Percentiles rank a stretch among this genome's conserved stretches.
Conservation (phyloP, 371 early-diverging fungal genomes). For the Circinella umbellata region DNA sequence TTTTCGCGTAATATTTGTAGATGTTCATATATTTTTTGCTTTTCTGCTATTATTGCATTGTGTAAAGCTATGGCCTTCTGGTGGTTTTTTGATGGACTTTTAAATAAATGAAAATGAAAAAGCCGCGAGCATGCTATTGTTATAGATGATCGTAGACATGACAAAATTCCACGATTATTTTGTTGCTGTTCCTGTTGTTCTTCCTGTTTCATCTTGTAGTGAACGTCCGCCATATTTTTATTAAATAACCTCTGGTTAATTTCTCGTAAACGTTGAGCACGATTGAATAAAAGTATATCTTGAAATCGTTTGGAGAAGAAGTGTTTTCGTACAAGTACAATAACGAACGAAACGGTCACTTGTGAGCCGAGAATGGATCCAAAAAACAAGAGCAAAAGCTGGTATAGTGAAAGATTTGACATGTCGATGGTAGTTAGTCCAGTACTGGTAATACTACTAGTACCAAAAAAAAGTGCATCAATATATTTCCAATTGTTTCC, state of each 20-base stretch:
- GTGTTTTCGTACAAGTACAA: constrained; percentile 44
- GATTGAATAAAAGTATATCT: constrained; percentile 33
- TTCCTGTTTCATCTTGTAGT: constrained; percentile 1
- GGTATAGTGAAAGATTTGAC: constrained; percentile 39
- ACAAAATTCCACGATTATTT: background rate
- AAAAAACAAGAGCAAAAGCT: constrained; percentile 32
- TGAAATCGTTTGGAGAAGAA: constrained; percentile 45
- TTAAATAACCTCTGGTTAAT: constrained; percentile 17
- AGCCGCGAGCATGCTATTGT: background rate
- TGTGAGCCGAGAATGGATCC: constrained; percentile 36
- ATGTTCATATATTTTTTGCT: background rate
- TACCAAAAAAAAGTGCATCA: constrained; percentile 42
- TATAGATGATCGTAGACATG: background rate
- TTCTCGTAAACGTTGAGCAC: constrained; percentile 29
- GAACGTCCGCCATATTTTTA: constrained; percentile 14
- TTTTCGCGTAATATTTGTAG: background rate
- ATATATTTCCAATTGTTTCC: constrained; percentile 37
- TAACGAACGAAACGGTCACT: constrained; percentile 31
- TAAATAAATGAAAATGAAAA: background rate
- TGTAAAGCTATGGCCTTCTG: background rate
- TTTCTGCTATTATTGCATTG: background rate
- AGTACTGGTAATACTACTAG: constrained; percentile 37
- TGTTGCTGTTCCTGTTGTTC: background rate
- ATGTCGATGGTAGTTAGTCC: constrained; percentile 43
- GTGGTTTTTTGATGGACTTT: background rate